Base-by-base conservation (phyloP, 306 rosid genomes). In the Alnus glutinosa region DNA sequence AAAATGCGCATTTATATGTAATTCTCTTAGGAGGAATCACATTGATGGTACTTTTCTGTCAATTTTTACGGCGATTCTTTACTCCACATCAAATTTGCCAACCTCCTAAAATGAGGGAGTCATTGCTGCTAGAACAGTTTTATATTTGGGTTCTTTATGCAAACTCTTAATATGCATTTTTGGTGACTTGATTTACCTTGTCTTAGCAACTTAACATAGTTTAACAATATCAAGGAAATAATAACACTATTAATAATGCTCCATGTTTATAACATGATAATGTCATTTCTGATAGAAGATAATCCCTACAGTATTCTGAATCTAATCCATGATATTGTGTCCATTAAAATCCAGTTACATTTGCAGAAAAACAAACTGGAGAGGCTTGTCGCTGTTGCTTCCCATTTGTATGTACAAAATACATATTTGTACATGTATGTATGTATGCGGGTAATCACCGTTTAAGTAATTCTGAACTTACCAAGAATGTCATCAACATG, bases 151-250 rank as follows among this genome's bases (percentile, higher is more conserved):
- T 71, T 55, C 81, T 50, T 59, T 5, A 28, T 71, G 73, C 80
- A 61, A 23, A 34, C 75, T n/a, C 75, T n/a, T 81, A 64, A 49
- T 70, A 81, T 34, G 77, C 80, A 9, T 30, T 70, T 70, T 15
- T 52, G 54, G 72, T 66, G 55, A 71, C 78, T 81, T 76, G 70
- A n/a, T 71, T n/a, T 5, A 77, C 74, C 71, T 63, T 39, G 36
- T 76, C 68, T 11, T 39, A 44, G 19, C 54, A 32, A 4, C 32
- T 76, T 16, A 75, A 50, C 77, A 23, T 76, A 76, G n/a, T 61
- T 76, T 77, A 81, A 61, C 68, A 76, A 77, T 61, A 15, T 52
- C 44, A 76, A 70, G 66, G 76, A 16, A 74, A 81, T 14, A 44
- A 3, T 14, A 50, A 11, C 58, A 11, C 58, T 54, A 15, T 16